phyloP scores from a whole-genome alignment of 2,329 filamentous ascomycete species.

The Colletotrichum coccodes region DNA sequence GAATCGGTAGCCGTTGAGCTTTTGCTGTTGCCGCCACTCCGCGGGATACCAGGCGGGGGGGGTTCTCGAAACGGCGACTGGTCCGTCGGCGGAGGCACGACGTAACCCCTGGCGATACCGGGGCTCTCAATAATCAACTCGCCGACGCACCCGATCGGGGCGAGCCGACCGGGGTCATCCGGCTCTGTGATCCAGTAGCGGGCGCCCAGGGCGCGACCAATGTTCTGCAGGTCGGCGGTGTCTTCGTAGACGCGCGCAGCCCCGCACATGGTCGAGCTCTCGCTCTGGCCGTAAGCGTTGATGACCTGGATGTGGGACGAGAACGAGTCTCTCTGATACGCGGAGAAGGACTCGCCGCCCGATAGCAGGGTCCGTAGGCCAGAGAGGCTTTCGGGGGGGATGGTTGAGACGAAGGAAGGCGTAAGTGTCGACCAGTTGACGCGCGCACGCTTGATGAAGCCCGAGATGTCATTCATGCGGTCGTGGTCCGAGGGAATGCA shows the following conservation, averaged over 20 bases:
- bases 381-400: constrained; percentile 47
- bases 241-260: background rate
- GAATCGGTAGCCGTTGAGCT: background rate
- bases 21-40: background rate
- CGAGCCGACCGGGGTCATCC: background rate
- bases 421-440: constrained; percentile 66
- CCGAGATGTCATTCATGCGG: constrained; percentile 56
- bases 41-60: constrained; percentile 1
- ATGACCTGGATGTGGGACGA: constrained; percentile 28
- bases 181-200: constrained; percentile 1
- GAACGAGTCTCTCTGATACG: constrained; percentile 34
- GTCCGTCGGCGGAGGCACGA: background rate
- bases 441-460: constrained; percentile 59
- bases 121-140: constrained; percentile 11
- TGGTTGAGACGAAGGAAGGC: constrained; percentile 61
- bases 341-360: constrained; percentile 38
- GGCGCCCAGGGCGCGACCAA: constrained; percentile 1
- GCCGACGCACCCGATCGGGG: constrained; percentile 7
- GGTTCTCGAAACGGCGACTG: background rate
- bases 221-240: constrained; percentile 4
- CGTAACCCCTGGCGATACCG: constrained; percentile 3
- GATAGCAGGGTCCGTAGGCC: constrained; percentile 47
- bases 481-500: constrained; percentile 49
- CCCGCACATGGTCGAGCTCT: constrained; percentile 30
- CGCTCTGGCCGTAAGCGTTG: constrained; percentile 40